These are phyloP conservation scores for Grosmannia serpens DNA, from an alignment of 2,329 filamentous ascomycete species.

Conservation along the genomic window DNA sequence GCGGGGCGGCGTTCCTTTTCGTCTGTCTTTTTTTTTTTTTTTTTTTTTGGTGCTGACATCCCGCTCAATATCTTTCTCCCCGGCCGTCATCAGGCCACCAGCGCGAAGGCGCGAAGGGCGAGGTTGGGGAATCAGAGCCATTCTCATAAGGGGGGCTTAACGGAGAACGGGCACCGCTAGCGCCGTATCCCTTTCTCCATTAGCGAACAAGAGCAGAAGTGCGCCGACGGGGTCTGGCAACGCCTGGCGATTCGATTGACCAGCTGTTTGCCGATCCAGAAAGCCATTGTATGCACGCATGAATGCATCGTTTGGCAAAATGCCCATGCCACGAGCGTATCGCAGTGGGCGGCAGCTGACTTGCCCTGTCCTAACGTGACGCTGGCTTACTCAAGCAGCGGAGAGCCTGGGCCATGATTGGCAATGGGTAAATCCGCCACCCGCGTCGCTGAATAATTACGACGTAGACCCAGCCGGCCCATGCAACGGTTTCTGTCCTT, in stretches of 20 bases:
- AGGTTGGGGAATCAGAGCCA: neutral
- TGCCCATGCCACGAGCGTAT: neutral
- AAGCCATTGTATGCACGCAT: neutral
- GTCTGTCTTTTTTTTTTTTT: neutral
- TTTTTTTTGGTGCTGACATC: neutral
- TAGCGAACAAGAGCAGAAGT: neutral
- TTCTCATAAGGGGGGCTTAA: neutral
- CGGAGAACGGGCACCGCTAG: neutral
- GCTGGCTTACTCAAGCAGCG: neutral
- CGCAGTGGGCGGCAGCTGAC: no score
- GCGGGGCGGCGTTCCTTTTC: neutral
- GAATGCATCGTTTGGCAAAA: neutral
- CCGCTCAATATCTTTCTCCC: neutral
- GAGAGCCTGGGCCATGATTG: neutral
- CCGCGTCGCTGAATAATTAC: neutral
- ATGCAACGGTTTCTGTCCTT: no score
- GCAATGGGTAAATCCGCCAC: neutral
- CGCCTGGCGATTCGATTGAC: neutral
- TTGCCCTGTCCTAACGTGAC: no score
- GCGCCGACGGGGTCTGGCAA: no score
- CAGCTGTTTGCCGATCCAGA: neutral
- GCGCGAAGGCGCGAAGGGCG: conserved; percentile 3
- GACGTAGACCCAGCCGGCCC: no score
- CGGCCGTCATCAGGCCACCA: neutral
- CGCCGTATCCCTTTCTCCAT: neutral